These are phyloP conservation scores for Rusavskia elegans DNA, from an alignment of 495 filamentous ascomycete genomes.

Conservation along the genomic window DNA sequence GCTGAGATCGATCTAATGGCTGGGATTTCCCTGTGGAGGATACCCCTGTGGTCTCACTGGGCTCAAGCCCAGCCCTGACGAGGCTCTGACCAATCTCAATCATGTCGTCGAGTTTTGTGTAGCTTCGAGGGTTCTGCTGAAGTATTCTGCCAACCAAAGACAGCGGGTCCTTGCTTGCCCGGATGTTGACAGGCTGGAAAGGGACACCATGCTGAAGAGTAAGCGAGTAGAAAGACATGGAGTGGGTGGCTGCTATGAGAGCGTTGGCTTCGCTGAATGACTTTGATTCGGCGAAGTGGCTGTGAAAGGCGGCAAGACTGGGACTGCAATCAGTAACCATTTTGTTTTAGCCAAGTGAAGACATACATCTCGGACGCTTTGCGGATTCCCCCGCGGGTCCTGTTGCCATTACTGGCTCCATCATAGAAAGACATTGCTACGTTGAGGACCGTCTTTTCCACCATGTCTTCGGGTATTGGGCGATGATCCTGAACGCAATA, in stretches of 20 bases:
- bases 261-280: constrained; percentile 42
- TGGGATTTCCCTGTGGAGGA: neutral
- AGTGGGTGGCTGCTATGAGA: constrained; percentile 73
- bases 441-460: constrained; percentile 51
- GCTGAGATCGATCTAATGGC: neutral
- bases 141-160: constrained; percentile 72
- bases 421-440: constrained; percentile 64
- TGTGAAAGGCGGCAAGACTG: constrained; percentile 54
- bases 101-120: constrained; percentile 75
- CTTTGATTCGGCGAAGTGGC: constrained; percentile 40
- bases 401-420: constrained; percentile 80
- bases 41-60: neutral
- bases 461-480: constrained; percentile 32
- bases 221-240: constrained; percentile 73
- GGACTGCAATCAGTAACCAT: neutral
- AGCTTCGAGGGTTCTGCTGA: constrained; percentile 71
- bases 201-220: constrained; percentile 83
- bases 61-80: constrained; percentile 47
- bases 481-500: constrained; percentile 36
- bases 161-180: constrained; percentile 72
- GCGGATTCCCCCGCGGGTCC: constrained; percentile 66
- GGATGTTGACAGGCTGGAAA: constrained; percentile 79
- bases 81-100: constrained; percentile 63
- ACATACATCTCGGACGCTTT: constrained; percentile 70
- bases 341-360: neutral